Evolutionary conservation across 805 yeast genomes (phyloP).

Genomic region (Hagleromyces aurorensis): DNA sequence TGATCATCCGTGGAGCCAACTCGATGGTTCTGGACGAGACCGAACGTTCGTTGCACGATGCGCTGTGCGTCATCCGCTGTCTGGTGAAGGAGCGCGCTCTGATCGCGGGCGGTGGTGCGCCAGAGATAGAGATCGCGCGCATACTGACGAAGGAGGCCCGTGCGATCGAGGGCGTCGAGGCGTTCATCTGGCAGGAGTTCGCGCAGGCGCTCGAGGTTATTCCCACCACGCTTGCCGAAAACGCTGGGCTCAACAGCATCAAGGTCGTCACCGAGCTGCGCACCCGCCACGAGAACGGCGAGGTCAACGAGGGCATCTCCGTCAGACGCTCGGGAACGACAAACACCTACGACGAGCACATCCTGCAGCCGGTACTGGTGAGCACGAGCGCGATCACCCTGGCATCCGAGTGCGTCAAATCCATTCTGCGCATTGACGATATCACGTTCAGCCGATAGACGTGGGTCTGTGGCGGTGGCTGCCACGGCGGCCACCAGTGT

Average conservation of each 20-base stretch:
- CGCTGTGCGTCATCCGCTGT: constrained; percentile 89
- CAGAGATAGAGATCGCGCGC: constrained; percentile 85
- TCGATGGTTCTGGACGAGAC: constrained; percentile 86
- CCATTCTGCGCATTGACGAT: constrained; percentile 93
- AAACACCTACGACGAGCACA: constrained; percentile 88
- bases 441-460: constrained; percentile 84
- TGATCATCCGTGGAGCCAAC: constrained; percentile 93
- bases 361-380: constrained; percentile 92
- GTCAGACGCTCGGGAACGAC: constrained; percentile 91
- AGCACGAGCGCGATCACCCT: constrained; percentile 88
- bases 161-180: constrained; percentile 74
- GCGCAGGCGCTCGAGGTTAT: constrained; percentile 88
- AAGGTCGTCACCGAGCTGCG: constrained; percentile 88
- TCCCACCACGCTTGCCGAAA: constrained; percentile 91
- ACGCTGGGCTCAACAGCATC: constrained; percentile 88
- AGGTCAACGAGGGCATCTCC: constrained; percentile 88
- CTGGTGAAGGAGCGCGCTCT: constrained; percentile 79
- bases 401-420: constrained; percentile 94
- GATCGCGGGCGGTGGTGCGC: constrained; percentile 99
- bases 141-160: constrained; percentile 63
- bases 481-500: too few relatives aligned
- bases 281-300: constrained; percentile 85
- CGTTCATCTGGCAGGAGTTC: constrained; percentile 84
- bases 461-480: too few relatives aligned
- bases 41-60: constrained; percentile 95